Evolutionary conservation across 1,284 basidiomycete species (phyloP).

Genomic region (Ceratobasidium sp.): DNA sequence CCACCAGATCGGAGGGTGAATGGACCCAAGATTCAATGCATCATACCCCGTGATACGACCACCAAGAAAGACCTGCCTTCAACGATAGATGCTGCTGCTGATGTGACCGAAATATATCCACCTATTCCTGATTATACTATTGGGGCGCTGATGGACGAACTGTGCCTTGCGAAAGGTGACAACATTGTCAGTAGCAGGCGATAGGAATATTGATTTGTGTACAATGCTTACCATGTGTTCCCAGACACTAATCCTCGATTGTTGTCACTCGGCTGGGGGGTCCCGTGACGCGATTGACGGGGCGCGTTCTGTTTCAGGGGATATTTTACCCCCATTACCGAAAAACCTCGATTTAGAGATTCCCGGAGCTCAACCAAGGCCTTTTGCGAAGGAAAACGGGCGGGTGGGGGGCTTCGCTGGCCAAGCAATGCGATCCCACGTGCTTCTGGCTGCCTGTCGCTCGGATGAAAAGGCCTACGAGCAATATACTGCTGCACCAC

Average conservation of each 20-base stretch:
- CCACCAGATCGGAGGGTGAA: background rate
- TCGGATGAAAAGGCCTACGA: slow-evolving; percentile 13
- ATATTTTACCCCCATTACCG: background rate
- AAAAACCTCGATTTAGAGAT: background rate
- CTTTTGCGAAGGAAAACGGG: too few relatives aligned
- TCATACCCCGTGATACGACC: background rate
- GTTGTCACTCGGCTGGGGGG: too few relatives aligned
- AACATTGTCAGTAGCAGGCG: slow-evolving; percentile 18
- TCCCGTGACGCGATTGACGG: too few relatives aligned
- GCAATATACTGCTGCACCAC: background rate
- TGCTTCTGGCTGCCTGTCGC: slow-evolving; percentile 12
- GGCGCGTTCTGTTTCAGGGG: background rate
- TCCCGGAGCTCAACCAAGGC: too few relatives aligned
- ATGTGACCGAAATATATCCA: too few relatives aligned
- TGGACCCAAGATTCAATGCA: background rate
- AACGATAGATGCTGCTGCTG: too few relatives aligned
- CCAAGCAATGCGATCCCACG: slow-evolving; percentile 9
- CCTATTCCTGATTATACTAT: slow-evolving; percentile 2
- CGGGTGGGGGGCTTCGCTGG: background rate
- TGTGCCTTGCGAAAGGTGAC: background rate
- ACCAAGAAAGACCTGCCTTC: too few relatives aligned
- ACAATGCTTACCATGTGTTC: too few relatives aligned
- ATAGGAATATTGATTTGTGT: too few relatives aligned
- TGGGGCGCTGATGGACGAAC: background rate
- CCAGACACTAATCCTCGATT: too few relatives aligned